Evolutionary conservation across 2,329 filamentous ascomycete genomes (phyloP), one percentile per base, ranked within the genome.

Genomic region (Penicillium aurantiogriseum): DNA sequence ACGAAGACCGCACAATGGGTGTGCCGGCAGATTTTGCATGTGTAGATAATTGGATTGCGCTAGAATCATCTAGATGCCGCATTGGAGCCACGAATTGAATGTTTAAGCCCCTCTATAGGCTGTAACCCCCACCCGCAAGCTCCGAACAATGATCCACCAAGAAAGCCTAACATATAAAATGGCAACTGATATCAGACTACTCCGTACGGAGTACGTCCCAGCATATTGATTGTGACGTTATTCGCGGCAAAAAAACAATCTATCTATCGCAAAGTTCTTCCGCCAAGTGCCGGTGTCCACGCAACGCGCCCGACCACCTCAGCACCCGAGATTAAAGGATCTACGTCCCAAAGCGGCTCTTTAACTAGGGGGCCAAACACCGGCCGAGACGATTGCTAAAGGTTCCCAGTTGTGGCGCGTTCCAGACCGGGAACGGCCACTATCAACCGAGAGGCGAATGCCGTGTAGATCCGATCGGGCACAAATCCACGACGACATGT

Each of bases 1-100:
- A 77, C 76, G 0, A 63, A 64, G 57, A 79, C 77, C n/a, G 75
- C 76, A 21, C 69, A 71, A 56, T 79, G 77, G 77, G 76, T 79
- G 29, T 77, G 75, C 58, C 63, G 69, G 54, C 60, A 76, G 62
- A 73, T 79, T 59, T 59, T 79, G 40, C 66, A 36, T 17, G 19
- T 27, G 0, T 52, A 51, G 29, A 19, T 17, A 3, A 2, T 27
- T 45, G 8, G 8, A 35, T 27, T 45, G 11, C 8, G 27, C 10
- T 35, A 44, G 21, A 44, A 13, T n/a, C n/a, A 33, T 33, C 21
- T n/a, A 21, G 21, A 23, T 17, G 13, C 31, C 3, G 27, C 27
- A 27, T 33, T n/a, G 36, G 27, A 33, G 15, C 10, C 10, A 27
- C 19, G 13, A 48, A 38, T 10, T 43, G 2, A 50, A 54, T 17